Evolutionary conservation across 495 filamentous ascomycete species (phyloP).

Genomic region (Podospora bellae-mahoneyi): DNA sequence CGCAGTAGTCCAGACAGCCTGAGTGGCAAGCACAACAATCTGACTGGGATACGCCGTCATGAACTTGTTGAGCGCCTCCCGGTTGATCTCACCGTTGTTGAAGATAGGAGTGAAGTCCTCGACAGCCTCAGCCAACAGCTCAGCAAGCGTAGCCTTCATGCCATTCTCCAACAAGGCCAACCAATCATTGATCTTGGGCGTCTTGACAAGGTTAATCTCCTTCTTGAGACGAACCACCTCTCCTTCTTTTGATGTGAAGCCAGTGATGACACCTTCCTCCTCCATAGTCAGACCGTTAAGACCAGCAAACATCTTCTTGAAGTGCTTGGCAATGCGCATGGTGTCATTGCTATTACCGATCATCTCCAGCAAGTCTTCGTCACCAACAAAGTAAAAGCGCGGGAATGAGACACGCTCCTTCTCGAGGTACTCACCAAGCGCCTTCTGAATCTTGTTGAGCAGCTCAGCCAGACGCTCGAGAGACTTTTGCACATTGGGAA

Average conservation of each 20-base stretch:
- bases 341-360: conserved; percentile 99
- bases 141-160: conserved; percentile 92
- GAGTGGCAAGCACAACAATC: conserved; percentile 92
- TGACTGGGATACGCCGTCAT: conserved; percentile 82
- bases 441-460: conserved; percentile 99
- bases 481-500: conserved; percentile 91
- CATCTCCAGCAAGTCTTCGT: conserved; percentile 98
- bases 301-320: conserved; percentile 99
- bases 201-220: conserved; percentile 86
- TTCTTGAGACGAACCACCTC: conserved; percentile 84
- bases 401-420: conserved; percentile 96
- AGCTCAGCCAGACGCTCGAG: conserved; percentile 90
- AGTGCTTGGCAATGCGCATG: conserved; percentile 90
- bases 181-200: conserved; percentile 97
- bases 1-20: conserved; percentile 85
- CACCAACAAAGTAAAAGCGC: conserved; percentile 98
- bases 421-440: conserved; percentile 96
- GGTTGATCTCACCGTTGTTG: conserved; percentile 60
- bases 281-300: conserved; percentile 86
- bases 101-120: conserved; percentile 73
- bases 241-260: conserved; percentile 93
- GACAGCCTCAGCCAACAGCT: conserved; percentile 81
- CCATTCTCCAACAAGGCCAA: conserved; percentile 81
- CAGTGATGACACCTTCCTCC: conserved; percentile 81
- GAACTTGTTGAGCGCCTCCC: conserved; percentile 66